Percentiles rank a stretch among this genome's conserved stretches.
Evolutionary conservation across 1,284 basidiomycete genomes (phyloP).

Genomic region (Fistulinella staudtii): DNA sequence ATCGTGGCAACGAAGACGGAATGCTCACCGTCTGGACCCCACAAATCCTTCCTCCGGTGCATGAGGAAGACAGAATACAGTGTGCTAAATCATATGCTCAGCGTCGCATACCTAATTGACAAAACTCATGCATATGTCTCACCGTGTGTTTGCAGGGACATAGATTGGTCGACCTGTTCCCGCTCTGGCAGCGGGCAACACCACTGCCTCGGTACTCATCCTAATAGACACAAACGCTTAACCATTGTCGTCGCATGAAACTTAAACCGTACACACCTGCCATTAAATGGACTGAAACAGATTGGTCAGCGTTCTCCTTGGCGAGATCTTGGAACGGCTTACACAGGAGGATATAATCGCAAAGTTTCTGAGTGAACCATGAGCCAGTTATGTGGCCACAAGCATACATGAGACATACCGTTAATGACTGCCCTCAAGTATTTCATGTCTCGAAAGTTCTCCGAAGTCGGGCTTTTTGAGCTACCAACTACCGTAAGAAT

Average conservation of each 20-base stretch:
- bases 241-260: background rate
- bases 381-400: background rate
- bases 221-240: constrained; percentile 24
- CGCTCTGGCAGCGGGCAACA: constrained; percentile 38
- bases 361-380: constrained; percentile 46
- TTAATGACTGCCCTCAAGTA: constrained; percentile 59
- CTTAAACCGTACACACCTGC: constrained; percentile 16
- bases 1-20: background rate
- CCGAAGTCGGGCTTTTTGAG: constrained; percentile 43
- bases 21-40: constrained; percentile 37
- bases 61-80: constrained; percentile 34
- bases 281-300: constrained; percentile 35
- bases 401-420: constrained; percentile 31
- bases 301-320: constrained; percentile 4
- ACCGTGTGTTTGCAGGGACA: constrained; percentile 42
- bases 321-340: constrained; percentile 18
- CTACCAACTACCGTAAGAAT: constrained; percentile 46
- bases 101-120: constrained; percentile 17
- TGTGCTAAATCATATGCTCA: constrained; percentile 18
- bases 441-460: constrained; percentile 55
- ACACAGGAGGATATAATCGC: constrained; percentile 62
- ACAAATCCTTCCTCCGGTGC: constrained; percentile 36
- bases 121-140: background rate
- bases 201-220: constrained; percentile 41
- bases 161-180: constrained; percentile 22